phyloP scores from a whole-genome alignment of 2,329 filamentous ascomycete genomes.

The Hansfordia pulvinata region DNA sequence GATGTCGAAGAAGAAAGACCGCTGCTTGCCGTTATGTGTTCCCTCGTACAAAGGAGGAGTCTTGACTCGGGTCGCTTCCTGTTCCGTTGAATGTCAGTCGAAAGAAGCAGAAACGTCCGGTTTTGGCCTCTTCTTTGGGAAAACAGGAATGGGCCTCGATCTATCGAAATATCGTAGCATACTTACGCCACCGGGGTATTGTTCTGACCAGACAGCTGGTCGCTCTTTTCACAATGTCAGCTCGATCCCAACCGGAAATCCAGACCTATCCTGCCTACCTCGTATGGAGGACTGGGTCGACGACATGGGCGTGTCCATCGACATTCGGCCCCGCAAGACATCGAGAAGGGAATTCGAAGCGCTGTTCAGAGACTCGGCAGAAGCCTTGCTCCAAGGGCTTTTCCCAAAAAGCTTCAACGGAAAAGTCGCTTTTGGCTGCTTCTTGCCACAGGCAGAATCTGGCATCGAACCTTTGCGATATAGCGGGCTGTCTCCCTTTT shows the following conservation, averaged over 20 bases:
- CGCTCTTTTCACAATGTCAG: constrained; percentile 4
- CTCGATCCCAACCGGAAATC: too few relatives aligned
- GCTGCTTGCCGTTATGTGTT: constrained; percentile 20
- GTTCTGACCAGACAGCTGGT: constrained; percentile 4
- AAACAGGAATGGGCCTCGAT: not conserved
- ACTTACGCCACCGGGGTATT: constrained; percentile 21
- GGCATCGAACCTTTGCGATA: constrained; percentile 10
- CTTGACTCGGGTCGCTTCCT: constrained; percentile 35
- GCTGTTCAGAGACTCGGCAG: constrained; percentile 21
- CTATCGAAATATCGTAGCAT: too few relatives aligned
- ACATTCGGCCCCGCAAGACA: constrained; percentile 22
- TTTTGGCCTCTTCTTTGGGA: constrained; percentile 5
- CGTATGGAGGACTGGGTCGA: constrained; percentile 5
- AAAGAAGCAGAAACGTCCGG: not conserved
- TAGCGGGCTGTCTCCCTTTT: constrained; percentile 3
- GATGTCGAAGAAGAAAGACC: constrained; percentile 29
- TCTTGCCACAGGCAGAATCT: too few relatives aligned
- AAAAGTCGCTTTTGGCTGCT: too few relatives aligned
- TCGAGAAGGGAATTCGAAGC: constrained; percentile 27
- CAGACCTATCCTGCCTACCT: too few relatives aligned
- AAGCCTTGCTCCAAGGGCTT: constrained; percentile 25
- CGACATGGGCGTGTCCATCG: constrained; percentile 14
- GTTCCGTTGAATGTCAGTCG: not conserved
- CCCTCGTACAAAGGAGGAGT: constrained; percentile 30
- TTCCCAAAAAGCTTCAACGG: constrained; percentile 25